Base-by-base conservation (phyloP, 352 stramenopile species). In the Pythium dissotocum region DNA sequence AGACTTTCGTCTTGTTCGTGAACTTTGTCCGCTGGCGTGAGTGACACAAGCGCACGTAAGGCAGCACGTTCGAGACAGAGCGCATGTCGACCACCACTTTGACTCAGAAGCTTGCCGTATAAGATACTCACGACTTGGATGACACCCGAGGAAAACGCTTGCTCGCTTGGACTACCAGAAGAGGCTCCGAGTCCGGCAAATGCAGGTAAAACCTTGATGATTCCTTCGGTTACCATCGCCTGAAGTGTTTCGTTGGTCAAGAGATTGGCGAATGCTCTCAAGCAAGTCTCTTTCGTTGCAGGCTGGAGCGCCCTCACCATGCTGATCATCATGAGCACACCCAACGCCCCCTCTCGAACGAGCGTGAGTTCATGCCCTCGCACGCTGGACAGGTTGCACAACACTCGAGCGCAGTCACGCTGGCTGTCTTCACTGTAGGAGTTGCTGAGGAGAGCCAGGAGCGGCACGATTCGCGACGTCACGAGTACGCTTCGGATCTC, bases 391-490 rank as follows among this genome's bases (percentile, higher is more conserved):
- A 95, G 67, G 33, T 93, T 92, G 64, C 82, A 92, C 5, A 95
- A 51, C 4, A 92, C 77, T 53, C 83, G 85, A 1, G 83, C 83
- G 46, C 85, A 93, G 33, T 94, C 84, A 6, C 82, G 77, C 61
- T 94, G 87, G 32, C 73, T 90, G 24, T 91, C 83, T 75, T 93
- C 87, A 46, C 87, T 94, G 74, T 94, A 93, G 12, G 83, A 91
- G 49, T 94, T 90, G 65, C 84, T 94, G 5, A 92, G 70, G 1
- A 82, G 61, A 1, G 82, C 66, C 14, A 93, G 71, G 6, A 91
- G 78, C 1, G 71, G 61, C 0, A 93, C 78, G 30, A 78, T 85
- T 3, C 78, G 73, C 0, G 85, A 77, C 32, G 65, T 77, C 0
- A 86, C 70, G 7, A 93, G 71, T 0, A 83, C 73, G 21, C 73